Evolutionary conservation across 768 basidiomycete genomes (phyloP), one percentile per base, ranked within the genome.

Genomic region (Tubosaeta sp.): DNA sequence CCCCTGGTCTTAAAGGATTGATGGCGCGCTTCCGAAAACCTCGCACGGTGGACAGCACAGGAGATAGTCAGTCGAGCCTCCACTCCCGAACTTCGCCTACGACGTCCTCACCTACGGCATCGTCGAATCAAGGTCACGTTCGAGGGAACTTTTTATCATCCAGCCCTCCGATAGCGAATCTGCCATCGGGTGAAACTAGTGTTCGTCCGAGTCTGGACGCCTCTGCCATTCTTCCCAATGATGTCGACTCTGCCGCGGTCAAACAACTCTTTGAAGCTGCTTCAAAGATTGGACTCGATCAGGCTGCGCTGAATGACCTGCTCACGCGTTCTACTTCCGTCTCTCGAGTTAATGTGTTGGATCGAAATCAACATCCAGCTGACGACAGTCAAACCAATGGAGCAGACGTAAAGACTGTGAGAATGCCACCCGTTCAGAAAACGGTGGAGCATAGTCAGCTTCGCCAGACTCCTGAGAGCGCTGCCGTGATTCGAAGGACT

Each of bases 231-330:
- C 57, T 59, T 25, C 47, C 55, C 34, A 52, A 61, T 44, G 56
- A 72, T 35, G 60, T 64, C 14, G 76, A 82, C 55, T 72, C 77
- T 21, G 71, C 72, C 44, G 84, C 86, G 14, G 70, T 91, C 48
- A 79, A 76, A 63, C 86, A 89, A 62, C 68, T 93, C 22, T 89
- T 87, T 57, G 81, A 83, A 61, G 90, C 88, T 21, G 90, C 87
- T 2, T 76, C 74, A 12, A 82, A 82, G 59, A 78, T 91, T 32
- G 89, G 88, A 27, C 76, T 92, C 31, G 86, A 90, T 68, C 83
- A 83, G 59, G 74, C 68, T 14, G 87, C 81, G 25, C 65, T 93
- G 54, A 86, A 80, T 44, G 88, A 83, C 49, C 69, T 92, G 29
- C 70, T 92, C 39, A 75, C 78, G 49, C 86, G 90, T 31, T 88